Evolutionary conservation across 2,329 filamentous ascomycete species (phyloP), one percentile per base, ranked within the genome.

Genomic region (Monosporascus sp.): DNA sequence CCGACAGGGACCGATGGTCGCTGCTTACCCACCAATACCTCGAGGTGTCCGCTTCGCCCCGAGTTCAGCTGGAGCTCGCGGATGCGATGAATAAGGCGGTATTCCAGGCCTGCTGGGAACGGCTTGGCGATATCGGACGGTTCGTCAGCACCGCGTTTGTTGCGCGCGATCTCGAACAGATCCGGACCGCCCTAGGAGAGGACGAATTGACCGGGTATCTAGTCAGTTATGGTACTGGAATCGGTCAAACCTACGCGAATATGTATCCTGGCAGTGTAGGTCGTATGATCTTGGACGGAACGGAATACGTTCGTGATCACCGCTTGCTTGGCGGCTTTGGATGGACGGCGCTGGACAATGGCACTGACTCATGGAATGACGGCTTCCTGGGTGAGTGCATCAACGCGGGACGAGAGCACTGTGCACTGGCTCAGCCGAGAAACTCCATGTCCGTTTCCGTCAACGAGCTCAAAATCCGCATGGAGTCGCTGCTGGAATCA

Each of bases 371-470:
- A 1, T 80, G 75, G 73, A 69, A 66, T 24, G 76, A 80, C 52
- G 77, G 77, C 16, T 79, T 81, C 49, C 63, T 80, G 2, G 76
- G 76, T 22, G 76, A 79, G 56, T 81, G 78, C 45, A 44, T 80
- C 49, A 70, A 72, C 3, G 76, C 77, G 7, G 77, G 78, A 0
- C 73, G 74, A 1, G 61, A 74, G 3, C 59, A 76, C 54, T 80
- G 77, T 48, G 72, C 72, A 1, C 64, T 80, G 1, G 74, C 76
- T 8, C 70, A 65, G 52, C 62, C 70, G 1, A 60, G 53, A 5
- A 56, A 64, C 16, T 61, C 56, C 0, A 48, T 63, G 2, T 48
- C 62, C 4, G 69, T 76, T 17, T 70, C 70, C 0, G 59, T 77
- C 2, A 47, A 60, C 2, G 62, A 59, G 3, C 69, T 80, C 3